phyloP scores from a whole-genome alignment of 805 yeast genomes.

The Peterozyma xylosa region DNA sequence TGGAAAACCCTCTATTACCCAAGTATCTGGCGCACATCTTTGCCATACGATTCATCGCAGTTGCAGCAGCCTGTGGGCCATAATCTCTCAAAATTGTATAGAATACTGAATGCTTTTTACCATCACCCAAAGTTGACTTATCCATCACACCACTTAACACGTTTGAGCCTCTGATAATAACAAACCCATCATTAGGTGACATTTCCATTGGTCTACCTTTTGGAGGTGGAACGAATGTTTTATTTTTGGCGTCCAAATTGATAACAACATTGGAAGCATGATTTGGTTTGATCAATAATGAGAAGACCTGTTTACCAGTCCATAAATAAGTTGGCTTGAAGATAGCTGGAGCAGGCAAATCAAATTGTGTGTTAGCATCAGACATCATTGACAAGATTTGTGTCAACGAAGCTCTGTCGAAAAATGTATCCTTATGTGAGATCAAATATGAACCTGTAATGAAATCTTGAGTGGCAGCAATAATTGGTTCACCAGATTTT shows the following conservation, averaged over 20 bases:
- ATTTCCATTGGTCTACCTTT: constrained; percentile 75
- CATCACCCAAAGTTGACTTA: constrained; percentile 93
- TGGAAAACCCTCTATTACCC: constrained; percentile 94
- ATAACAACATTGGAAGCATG: constrained; percentile 68
- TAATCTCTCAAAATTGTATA: constrained; percentile 92
- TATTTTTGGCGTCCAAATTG: constrained; percentile 90
- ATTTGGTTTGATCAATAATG: constrained; percentile 81
- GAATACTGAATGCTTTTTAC: constrained; percentile 94
- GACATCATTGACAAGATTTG: constrained; percentile 93
- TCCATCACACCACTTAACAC: constrained; percentile 95
- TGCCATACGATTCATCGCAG: constrained; percentile 99
- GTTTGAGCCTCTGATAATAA: constrained; percentile 82
- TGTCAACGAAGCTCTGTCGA: constrained; percentile 75
- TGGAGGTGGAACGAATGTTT: constrained; percentile 76
- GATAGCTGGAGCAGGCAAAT: constrained; percentile 92
- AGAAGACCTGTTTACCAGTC: constrained; percentile 97
- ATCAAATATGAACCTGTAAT: constrained; percentile 93
- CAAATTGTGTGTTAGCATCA: constrained; percentile 82
- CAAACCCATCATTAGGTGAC: constrained; percentile 97
- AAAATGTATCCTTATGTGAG: constrained; percentile 89
- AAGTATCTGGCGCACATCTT: constrained; percentile 91
- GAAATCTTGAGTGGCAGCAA: constrained; percentile 99
- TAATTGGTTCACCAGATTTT: constrained; percentile 96
- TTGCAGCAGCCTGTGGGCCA: constrained; percentile 95
- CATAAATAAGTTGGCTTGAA: constrained; percentile 83